Conservation (phyloP, 2,329 filamentous ascomycete genomes). For the Penicillium brevicompactum region DNA sequence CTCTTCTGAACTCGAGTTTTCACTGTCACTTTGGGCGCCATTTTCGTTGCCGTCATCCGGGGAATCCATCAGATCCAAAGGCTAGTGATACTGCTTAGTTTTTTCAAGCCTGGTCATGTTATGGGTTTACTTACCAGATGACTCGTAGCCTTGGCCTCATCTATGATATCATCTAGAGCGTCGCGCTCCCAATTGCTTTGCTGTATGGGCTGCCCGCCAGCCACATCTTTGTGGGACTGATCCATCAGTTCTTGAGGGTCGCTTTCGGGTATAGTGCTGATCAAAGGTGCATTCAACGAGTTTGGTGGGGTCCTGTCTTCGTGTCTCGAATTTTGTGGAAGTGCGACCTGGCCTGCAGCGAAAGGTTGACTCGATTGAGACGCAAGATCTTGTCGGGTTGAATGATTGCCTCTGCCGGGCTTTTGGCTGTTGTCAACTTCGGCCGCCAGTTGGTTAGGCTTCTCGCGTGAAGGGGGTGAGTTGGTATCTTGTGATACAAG, state of each 20-base stretch:
- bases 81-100: slow-evolving; percentile 22
- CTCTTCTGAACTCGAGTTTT: slow-evolving; percentile 15
- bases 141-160: slow-evolving; percentile 61
- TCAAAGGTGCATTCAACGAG: slow-evolving; percentile 14
- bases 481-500: slow-evolving; percentile 1
- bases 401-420: neutral
- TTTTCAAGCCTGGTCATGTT: neutral
- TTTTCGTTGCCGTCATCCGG: slow-evolving; percentile 18
- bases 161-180: slow-evolving; percentile 66
- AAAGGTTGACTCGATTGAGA: neutral
- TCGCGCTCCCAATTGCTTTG: slow-evolving; percentile 43
- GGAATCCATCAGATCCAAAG: slow-evolving; percentile 34
- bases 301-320: neutral
- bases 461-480: slow-evolving; percentile 30
- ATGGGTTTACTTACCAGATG: slow-evolving; percentile 49
- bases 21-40: slow-evolving; percentile 16
- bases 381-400: neutral
- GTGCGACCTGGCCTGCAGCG: neutral
- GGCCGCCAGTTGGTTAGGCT: neutral
- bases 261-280: neutral
- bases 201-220: neutral
- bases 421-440: neutral
- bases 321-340: neutral
- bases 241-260: neutral
- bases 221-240: slow-evolving; percentile 2